Evolutionary conservation across 352 stramenopile genomes (phyloP).

Genomic region (Globisporangium polare): DNA sequence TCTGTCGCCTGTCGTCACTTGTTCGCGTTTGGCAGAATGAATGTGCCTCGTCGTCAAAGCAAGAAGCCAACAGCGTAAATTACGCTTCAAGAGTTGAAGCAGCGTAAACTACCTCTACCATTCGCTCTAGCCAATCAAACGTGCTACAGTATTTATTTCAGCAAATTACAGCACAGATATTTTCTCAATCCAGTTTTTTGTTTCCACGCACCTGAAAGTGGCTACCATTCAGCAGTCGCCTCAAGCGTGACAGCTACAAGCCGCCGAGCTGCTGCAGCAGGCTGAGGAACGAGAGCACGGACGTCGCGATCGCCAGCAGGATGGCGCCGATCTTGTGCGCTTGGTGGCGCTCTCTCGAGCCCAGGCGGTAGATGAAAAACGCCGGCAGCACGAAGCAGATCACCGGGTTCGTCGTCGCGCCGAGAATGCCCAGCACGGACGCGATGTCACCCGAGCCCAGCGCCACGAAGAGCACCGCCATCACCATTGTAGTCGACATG

Average conservation of each 20-base stretch:
- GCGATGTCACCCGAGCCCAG: conserved; percentile 76
- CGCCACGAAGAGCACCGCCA: conserved; percentile 55
- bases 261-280: conserved; percentile 44
- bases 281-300: conserved; percentile 46
- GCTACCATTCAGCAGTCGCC: background rate
- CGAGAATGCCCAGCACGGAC: conserved; percentile 78
- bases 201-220: background rate
- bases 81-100: background rate
- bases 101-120: background rate
- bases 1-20: background rate
- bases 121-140: background rate
- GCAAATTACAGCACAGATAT: background rate
- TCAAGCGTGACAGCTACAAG: background rate
- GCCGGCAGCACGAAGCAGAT: conserved; percentile 88
- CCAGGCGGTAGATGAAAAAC: conserved; percentile 67
- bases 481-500: conserved; percentile 36
- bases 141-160: background rate
- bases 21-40: background rate
- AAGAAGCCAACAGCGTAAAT: background rate
- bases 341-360: conserved; percentile 26
- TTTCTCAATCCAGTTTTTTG: conserved; percentile 1
- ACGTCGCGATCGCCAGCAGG: conserved; percentile 39
- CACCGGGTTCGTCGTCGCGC: conserved; percentile 80
- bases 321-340: conserved; percentile 43
- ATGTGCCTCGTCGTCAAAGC: background rate